Conservation (phyloP, 1,284 basidiomycete species). For the Cutaneotrichosporon mucoides region DNA sequence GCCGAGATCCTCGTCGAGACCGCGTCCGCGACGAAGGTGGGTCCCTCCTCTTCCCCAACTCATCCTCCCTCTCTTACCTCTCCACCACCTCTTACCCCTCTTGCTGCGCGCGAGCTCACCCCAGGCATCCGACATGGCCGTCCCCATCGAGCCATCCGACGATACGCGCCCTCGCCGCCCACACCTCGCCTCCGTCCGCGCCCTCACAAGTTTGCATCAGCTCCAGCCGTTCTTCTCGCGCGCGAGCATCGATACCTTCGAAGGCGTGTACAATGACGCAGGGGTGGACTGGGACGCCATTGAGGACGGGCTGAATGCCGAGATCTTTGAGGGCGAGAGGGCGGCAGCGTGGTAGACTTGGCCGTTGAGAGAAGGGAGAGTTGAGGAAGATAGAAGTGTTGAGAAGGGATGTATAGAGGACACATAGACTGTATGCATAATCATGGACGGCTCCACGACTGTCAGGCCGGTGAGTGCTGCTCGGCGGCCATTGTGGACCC, state of each 20-base stretch:
- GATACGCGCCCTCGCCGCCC: conserved; percentile 59
- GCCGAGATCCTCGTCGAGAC: conserved; percentile 67
- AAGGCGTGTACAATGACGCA: conserved; percentile 72
- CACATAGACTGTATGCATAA: too few species aligned
- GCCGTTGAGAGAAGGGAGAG: too few species aligned
- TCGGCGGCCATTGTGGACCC: too few species aligned
- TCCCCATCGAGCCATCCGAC: conserved; percentile 1
- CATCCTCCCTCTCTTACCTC: too few species aligned
- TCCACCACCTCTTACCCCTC: too few species aligned
- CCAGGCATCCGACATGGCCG: not conserved
- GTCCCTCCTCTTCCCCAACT: too few species aligned
- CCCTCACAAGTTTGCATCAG: conserved; percentile 75
- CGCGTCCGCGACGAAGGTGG: not conserved
- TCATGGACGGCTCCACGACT: too few species aligned
- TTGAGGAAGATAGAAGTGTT: too few species aligned
- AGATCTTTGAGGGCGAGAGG: conserved; percentile 69
- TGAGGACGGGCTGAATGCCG: conserved; percentile 69
- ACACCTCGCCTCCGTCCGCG: conserved; percentile 61
- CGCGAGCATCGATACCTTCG: conserved; percentile 81
- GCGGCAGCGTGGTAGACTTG: too few species aligned
- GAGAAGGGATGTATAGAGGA: too few species aligned
- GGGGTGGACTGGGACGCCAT: conserved; percentile 79
- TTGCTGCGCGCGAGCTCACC: not conserved
- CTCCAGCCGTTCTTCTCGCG: conserved; percentile 81
- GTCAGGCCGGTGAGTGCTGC: too few species aligned